These are phyloP conservation scores for Fusarium sp. DNA, from an alignment of 2,329 filamentous ascomycete genomes.

Conservation along the genomic window DNA sequence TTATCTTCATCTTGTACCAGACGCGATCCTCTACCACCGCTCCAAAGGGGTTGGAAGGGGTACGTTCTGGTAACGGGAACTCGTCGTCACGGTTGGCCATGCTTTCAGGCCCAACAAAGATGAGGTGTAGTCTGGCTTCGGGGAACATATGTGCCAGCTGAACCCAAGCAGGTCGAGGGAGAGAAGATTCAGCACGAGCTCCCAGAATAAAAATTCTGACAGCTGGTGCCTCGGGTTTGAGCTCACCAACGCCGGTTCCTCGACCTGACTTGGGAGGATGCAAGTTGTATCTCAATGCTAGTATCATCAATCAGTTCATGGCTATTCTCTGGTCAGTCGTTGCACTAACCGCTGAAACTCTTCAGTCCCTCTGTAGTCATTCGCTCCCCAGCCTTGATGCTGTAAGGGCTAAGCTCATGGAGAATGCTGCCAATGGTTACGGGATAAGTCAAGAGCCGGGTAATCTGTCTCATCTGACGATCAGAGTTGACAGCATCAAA, in stretches of 20 bases:
- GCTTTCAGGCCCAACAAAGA: constrained; percentile 95
- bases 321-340: not conserved
- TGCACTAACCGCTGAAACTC: constrained; percentile 83
- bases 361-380: constrained; percentile 90
- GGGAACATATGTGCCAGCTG: constrained; percentile 96
- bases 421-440: constrained; percentile 90
- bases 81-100: constrained; percentile 95
- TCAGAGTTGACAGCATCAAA: constrained; percentile 93
- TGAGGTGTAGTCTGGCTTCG: constrained; percentile 85
- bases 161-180: constrained; percentile 92
- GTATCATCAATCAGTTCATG: constrained; percentile 4
- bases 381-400: constrained; percentile 76
- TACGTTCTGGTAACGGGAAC: constrained; percentile 89
- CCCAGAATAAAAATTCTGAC: constrained; percentile 93
- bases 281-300: constrained; percentile 90
- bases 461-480: constrained; percentile 90
- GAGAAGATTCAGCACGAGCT: constrained; percentile 94
- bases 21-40: constrained; percentile 94
- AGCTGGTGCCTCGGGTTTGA: constrained; percentile 85
- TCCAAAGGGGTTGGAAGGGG: constrained; percentile 87
- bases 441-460: constrained; percentile 91
- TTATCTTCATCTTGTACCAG: constrained; percentile 91
- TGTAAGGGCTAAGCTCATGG: constrained; percentile 95
- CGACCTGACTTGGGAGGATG: constrained; percentile 86
- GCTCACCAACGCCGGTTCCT: constrained; percentile 77